phyloP scores from a whole-genome alignment of 257 asterid species.

The Solanum corneliomulleri region DNA sequence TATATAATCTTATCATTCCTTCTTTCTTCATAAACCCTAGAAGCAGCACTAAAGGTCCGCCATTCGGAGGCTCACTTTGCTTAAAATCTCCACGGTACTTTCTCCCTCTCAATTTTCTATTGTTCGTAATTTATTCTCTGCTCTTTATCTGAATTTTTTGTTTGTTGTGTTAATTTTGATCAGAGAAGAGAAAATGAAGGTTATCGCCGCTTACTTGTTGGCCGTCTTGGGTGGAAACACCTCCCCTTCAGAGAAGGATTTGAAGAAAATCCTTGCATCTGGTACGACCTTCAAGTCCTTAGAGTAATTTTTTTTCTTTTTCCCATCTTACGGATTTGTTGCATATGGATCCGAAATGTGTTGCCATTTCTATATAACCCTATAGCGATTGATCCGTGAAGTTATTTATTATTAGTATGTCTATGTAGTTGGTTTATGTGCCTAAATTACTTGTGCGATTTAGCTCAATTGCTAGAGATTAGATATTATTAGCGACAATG shows the following conservation, averaged over 20 bases:
- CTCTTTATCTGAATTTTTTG: neutral
- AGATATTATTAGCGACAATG: neutral
- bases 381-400: neutral
- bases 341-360: neutral
- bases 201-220: constrained; percentile 41
- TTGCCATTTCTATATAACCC: neutral
- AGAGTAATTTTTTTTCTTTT: neutral
- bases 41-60: neutral
- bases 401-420: neutral
- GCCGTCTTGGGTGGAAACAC: constrained; percentile 49
- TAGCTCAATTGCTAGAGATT: too few species aligned
- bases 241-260: constrained; percentile 27
- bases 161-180: neutral
- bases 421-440: neutral
- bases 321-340: neutral
- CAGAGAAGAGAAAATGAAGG: constrained; percentile 29
- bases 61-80: neutral
- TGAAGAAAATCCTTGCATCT: constrained; percentile 29
- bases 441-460: neutral
- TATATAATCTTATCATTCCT: neutral
- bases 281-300: constrained; percentile 3
- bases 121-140: neutral
- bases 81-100: neutral
- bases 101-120: neutral
- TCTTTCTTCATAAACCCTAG: neutral